Base-by-base conservation (phyloP, 1,284 basidiomycete genomes). In the Tilletia horrida region DNA sequence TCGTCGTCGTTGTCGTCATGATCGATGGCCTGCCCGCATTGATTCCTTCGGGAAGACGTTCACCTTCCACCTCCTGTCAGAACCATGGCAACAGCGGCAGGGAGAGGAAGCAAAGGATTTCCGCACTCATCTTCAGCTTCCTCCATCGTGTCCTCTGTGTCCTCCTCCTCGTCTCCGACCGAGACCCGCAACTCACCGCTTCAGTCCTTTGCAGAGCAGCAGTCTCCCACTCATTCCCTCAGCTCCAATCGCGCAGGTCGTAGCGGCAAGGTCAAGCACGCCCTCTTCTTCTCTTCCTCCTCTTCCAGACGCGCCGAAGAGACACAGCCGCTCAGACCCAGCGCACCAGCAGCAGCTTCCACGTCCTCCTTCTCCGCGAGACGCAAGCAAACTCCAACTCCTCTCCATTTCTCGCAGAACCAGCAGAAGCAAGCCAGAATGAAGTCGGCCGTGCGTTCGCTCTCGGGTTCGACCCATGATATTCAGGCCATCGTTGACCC, bases 261-360 rank as follows among this genome's bases (percentile, higher is more conserved):
- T 11, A 59, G 55, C 55, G 27, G 55, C 9, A 31, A 59, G 55
- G 18, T 16, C 3, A 59, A 40, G 31, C 55, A 59, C 55, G 55
- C 55, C 55, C 55, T 59, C 29, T 59, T 59, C 55, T 59, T 59
- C 55, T 59, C 55, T 3, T 31, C 55, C 29, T 59, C 55, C 55
- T 40, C 55, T 31, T 11, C 55, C 55, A 29, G 31, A 16, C 27
- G 55, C 27, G 14, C 35, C 27, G 55, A 59, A 59, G 55, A 59
- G 31, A 59, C 27, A 18, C 55, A 40, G 16, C 55, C 55, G 9
- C 55, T 59, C 27, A 25, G 55, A 59, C 29, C 55, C 8, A 27
- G 29, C n/a, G 27, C 29, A 0, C 35, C 55, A 3, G 18, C 16
- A 3, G 18, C 16, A 59, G 55, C 55, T 13, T 59, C 55, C n/a